phyloP scores from a whole-genome alignment of 2,329 filamentous ascomycete genomes.

The Colletotrichum brevisporum region DNA sequence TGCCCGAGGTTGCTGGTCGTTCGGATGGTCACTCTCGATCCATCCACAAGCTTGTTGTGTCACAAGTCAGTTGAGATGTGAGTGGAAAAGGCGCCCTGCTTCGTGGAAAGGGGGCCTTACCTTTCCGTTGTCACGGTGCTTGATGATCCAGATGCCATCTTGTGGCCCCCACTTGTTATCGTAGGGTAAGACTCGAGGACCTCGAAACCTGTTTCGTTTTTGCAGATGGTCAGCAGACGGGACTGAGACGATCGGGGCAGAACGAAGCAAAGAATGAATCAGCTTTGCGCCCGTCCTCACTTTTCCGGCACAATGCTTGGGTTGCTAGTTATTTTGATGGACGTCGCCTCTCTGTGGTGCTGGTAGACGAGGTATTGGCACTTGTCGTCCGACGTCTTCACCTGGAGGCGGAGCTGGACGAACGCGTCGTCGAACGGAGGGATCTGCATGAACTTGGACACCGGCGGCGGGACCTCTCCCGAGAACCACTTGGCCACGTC shows the following conservation, averaged over 20 bases:
- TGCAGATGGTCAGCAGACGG: too few species aligned
- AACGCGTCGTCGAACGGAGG: not conserved
- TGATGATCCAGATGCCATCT: conserved; percentile 25
- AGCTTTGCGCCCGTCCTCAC: not conserved
- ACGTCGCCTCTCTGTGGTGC: not conserved
- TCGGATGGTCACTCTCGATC: conserved; percentile 10
- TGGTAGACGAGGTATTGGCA: conserved; percentile 25
- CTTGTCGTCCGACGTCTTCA: not conserved
- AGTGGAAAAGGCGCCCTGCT: not conserved
- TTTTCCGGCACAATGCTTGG: not conserved
- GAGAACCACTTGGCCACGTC: conserved; percentile 1
- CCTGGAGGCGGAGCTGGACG: conserved; percentile 14
- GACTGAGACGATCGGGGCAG: too few species aligned
- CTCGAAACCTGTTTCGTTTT: conserved; percentile 9
- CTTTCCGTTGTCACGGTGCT: not conserved
- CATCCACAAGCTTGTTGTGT: conserved; percentile 1
- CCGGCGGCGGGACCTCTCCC: not conserved
- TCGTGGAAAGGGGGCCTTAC: not conserved
- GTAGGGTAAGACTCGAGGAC: conserved; percentile 12
- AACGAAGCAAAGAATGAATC: too few species aligned
- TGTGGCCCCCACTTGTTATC: not conserved
- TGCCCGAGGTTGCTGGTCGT: not conserved
- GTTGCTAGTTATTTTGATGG: not conserved
- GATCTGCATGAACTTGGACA: conserved; percentile 10
- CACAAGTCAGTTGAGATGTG: not conserved